phyloP scores from a whole-genome alignment of 257 asterid genomes.

The Verbena officinalis region DNA sequence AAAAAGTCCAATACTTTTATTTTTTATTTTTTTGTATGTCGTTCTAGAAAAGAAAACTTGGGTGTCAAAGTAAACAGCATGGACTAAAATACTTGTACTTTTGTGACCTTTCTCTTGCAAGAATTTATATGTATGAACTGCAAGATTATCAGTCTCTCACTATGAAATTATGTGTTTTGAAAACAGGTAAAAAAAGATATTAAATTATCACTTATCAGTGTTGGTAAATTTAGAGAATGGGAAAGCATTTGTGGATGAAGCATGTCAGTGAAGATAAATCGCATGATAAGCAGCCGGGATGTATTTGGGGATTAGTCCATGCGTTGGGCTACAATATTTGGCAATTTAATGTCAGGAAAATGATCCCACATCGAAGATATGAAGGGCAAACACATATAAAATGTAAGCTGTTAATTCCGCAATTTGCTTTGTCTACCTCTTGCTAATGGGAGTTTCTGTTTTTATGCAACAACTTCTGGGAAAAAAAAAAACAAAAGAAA shows the following conservation, averaged over 20 bases:
- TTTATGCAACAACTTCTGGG: neutral
- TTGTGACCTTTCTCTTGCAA: neutral
- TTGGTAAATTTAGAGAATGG: conserved; percentile 40
- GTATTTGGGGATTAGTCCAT: conserved; percentile 69
- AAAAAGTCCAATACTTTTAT: no score
- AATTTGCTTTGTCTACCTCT: neutral
- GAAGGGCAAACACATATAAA: conserved; percentile 25
- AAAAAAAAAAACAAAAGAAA: no score
- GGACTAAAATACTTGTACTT: neutral
- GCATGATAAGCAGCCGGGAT: conserved; percentile 45
- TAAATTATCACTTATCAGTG: neutral
- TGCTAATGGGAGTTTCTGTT: neutral
- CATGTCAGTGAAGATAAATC: conserved; percentile 31
- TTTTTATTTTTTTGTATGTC: no score
- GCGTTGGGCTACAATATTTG: conserved; percentile 58
- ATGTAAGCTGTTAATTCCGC: conserved; percentile 40
- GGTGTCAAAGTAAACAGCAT: no score
- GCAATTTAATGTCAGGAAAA: conserved; percentile 49
- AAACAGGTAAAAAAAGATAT: conserved; percentile 17
- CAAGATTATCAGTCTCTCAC: no score
- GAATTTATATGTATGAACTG: neutral
- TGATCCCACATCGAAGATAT: conserved; percentile 38
- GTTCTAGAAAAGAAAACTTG: no score
- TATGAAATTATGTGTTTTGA: neutral
- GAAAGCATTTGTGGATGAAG: conserved; percentile 45